phyloP scores from a whole-genome alignment of 352 stramenopile species.

The Pythium rishiriense region DNA sequence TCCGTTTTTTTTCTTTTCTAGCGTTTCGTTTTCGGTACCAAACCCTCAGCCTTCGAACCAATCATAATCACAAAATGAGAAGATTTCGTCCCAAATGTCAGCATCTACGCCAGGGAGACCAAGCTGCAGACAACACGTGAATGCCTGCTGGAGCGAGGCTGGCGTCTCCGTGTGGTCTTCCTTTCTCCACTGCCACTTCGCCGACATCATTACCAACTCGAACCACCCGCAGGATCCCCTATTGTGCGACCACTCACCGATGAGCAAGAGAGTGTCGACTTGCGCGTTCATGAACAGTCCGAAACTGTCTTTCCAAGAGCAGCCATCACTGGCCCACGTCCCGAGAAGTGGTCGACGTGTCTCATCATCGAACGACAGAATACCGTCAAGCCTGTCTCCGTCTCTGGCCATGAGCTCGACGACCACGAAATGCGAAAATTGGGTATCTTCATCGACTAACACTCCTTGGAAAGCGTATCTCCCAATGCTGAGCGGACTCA shows the following conservation, averaged over 20 bases:
- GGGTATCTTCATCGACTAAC: neutral
- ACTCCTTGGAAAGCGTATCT: slow-evolving; percentile 2
- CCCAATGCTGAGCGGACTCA: neutral
- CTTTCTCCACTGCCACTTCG: neutral
- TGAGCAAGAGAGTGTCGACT: neutral
- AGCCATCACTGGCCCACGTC: neutral
- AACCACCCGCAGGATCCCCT: neutral
- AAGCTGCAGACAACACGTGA: neutral
- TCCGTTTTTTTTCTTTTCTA: neutral
- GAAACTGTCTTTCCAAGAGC: neutral
- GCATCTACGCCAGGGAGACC: neutral
- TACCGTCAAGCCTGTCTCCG: neutral
- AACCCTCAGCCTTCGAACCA: slow-evolving; percentile 7
- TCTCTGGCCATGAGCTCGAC: neutral
- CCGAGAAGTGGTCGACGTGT: neutral
- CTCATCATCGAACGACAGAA: neutral
- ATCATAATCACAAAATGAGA: slow-evolving; percentile 17
- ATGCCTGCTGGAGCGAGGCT: neutral
- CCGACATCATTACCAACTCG: neutral
- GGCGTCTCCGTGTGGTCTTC: neutral
- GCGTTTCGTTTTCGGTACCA: neutral
- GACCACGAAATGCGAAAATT: neutral
- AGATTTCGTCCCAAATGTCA: slow-evolving; percentile 4
- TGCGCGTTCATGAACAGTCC: neutral
- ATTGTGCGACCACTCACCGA: neutral